A percentile compares a stretch with the other conserved stretches of the same genome.
Conservation (phyloP, 163 green algal species). For the Scenedesmus sp. region DNA sequence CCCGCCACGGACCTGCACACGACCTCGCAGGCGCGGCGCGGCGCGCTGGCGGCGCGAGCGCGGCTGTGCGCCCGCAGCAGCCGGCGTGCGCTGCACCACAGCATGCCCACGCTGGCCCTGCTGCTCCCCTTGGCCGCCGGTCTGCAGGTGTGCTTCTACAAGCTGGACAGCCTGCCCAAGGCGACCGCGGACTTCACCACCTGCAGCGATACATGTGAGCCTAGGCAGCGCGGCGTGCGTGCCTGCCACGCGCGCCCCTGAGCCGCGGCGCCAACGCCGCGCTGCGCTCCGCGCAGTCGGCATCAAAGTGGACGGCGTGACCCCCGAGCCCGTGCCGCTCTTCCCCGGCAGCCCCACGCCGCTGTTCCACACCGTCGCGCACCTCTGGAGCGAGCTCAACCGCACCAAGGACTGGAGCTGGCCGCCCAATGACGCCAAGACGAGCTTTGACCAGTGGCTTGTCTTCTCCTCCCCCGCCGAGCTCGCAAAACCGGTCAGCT, state of each 20-base stretch:
- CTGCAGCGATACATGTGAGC: slow-evolving; percentile 38
- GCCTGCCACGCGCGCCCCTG: neutral
- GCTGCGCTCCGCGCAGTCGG: slow-evolving; percentile 21
- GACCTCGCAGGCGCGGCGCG: neutral
- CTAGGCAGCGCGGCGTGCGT: neutral
- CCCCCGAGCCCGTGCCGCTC: slow-evolving; percentile 22
- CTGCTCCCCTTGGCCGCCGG: too few species aligned
- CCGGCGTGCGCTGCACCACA: too few species aligned
- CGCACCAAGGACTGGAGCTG: slow-evolving; percentile 29
- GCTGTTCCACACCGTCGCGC: slow-evolving; percentile 24
- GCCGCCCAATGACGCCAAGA: neutral
- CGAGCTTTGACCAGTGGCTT: slow-evolving; percentile 17
- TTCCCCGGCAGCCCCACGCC: slow-evolving; percentile 26
- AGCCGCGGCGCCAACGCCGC: too few species aligned
- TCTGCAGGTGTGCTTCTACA: slow-evolving; percentile 49
- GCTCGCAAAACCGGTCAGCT: neutral
- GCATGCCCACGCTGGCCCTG: neutral
- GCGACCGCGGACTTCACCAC: slow-evolving; percentile 17
- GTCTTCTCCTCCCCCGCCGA: neutral
- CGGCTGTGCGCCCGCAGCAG: too few species aligned
- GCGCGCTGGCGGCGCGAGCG: too few species aligned
- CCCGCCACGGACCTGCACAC: slow-evolving; percentile 9
- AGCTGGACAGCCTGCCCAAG: slow-evolving; percentile 22
- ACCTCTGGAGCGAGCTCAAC: slow-evolving; percentile 33
- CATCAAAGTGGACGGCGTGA: slow-evolving; percentile 4